Evolutionary conservation across 495 filamentous ascomycete species (phyloP), one percentile per base, ranked within the genome.

Genomic region (Penicillium coprophilum): DNA sequence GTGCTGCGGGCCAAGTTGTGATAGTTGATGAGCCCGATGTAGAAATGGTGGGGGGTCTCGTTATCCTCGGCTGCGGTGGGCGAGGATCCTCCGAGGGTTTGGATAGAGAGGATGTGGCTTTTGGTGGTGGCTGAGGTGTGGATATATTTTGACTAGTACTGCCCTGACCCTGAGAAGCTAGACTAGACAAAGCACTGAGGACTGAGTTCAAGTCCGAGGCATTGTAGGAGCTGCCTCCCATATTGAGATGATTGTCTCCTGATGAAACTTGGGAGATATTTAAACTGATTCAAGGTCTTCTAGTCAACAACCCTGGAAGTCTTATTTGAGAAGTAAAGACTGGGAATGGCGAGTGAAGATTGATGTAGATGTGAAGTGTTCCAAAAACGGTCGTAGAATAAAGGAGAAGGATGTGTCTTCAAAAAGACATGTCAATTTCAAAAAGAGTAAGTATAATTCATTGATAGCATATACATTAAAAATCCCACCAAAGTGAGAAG

Each of bases 1-100:
- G 70, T 10, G 83, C 87, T 13, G 78, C 62, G 17, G 80, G 78
- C 85, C 85, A 91, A 45, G 86, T 82, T 1, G 79, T 85, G 55
- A 91, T 87, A 13, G 72, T 80, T 20, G 82, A 69, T n/a, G 85
- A 75, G 61, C 84, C 80, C 19, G 44, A 15, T 20, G 64, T 52
- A 45, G 48, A 34, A 44, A 21, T 8, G 19, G 39, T 12, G n/a
- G 50, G 23, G 3, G 24, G 24, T 27, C 36, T 21, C 34, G 34
- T 38, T 52, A 54, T 31, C n/a, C 21, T 53, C 19, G 52, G 23
- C 23, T 30, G 45, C 13, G 45, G 46, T 23, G 54, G 38, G 50
- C 46, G 57, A 20, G 60, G 45, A 50, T 55, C 50, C 46, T 51
- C 52, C 38, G 39, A 32, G 19, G 43, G 60, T 23, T 36, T 45